phyloP scores from a whole-genome alignment of 2,329 filamentous ascomycete genomes.

The Aureobasidium sp. region DNA sequence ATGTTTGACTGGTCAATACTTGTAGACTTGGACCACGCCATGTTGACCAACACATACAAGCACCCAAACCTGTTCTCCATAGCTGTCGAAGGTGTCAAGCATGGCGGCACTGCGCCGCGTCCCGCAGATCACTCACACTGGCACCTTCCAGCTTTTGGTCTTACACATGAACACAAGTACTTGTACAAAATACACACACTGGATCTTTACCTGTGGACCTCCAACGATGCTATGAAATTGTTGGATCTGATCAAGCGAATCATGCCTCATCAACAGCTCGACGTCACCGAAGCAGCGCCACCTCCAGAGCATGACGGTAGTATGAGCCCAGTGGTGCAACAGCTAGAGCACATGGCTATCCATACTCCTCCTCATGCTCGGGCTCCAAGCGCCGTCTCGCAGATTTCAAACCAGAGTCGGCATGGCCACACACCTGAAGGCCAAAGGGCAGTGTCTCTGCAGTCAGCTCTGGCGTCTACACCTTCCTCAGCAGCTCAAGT shows the following conservation, averaged over 20 bases:
- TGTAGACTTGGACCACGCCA: constrained; percentile 57
- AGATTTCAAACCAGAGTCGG: constrained; percentile 20
- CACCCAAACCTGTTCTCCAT: constrained; percentile 65
- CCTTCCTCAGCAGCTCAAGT: constrained; percentile 43
- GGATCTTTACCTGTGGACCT: constrained; percentile 74
- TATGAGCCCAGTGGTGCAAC: constrained; percentile 64
- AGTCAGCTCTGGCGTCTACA: constrained; percentile 15
- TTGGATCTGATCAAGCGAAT: constrained; percentile 60
- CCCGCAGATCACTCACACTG: constrained; percentile 49
- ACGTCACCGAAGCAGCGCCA: constrained; percentile 52
- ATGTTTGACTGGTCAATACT: background rate
- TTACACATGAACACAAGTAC: constrained; percentile 66
- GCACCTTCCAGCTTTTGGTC: constrained; percentile 67
- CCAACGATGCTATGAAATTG: constrained; percentile 61
- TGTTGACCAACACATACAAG: constrained; percentile 63
- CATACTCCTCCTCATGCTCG: constrained; percentile 42
- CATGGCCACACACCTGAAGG: constrained; percentile 21
- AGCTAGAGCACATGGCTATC: constrained; percentile 63
- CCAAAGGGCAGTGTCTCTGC: background rate
- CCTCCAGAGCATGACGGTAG: constrained; percentile 41
- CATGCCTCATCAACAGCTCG: constrained; percentile 51
- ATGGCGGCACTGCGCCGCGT: constrained; percentile 30
- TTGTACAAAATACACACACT: constrained; percentile 69
- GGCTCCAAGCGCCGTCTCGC: constrained; percentile 25
- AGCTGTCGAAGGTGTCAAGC: constrained; percentile 43